Evolutionary conservation across 192 early-diverging fungal species (phyloP).

Genomic region (Funneliformis geosporum): DNA sequence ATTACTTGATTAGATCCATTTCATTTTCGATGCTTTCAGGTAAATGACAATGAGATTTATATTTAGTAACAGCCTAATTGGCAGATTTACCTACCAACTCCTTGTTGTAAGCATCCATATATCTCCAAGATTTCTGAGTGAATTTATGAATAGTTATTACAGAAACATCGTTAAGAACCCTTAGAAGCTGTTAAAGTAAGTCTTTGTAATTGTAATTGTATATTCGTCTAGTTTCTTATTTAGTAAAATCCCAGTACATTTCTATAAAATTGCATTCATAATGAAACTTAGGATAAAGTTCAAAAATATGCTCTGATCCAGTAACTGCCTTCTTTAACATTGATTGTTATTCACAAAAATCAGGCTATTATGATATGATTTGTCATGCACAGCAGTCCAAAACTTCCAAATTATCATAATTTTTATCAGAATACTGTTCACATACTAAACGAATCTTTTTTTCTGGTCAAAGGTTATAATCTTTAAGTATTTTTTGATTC

Average conservation of each 20-base stretch:
- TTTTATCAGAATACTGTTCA: conserved; percentile 25
- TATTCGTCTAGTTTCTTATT: background rate
- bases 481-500: conserved; percentile 37
- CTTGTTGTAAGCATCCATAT: conserved; percentile 33
- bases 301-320: conserved; percentile 21
- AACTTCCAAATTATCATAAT: background rate
- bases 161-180: background rate
- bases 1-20: background rate
- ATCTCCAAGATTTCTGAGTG: background rate
- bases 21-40: background rate
- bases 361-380: conserved; percentile 6
- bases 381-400: conserved; percentile 26
- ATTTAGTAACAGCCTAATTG: conserved; percentile 31
- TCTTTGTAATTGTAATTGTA: conserved; percentile 21
- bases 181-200: background rate
- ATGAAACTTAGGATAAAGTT: conserved; percentile 32
- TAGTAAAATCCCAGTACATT: conserved; percentile 19
- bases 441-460: conserved; percentile 30
- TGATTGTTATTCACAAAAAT: conserved; percentile 22
- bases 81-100: conserved; percentile 18
- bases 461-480: background rate
- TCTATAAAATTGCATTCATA: conserved; percentile 37
- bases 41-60: conserved; percentile 27
- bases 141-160: conserved; percentile 4
- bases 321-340: conserved; percentile 25